These are phyloP conservation scores for Saprolegnia parasitica DNA, from an alignment of 352 stramenopile genomes.

Conservation along the genomic window DNA sequence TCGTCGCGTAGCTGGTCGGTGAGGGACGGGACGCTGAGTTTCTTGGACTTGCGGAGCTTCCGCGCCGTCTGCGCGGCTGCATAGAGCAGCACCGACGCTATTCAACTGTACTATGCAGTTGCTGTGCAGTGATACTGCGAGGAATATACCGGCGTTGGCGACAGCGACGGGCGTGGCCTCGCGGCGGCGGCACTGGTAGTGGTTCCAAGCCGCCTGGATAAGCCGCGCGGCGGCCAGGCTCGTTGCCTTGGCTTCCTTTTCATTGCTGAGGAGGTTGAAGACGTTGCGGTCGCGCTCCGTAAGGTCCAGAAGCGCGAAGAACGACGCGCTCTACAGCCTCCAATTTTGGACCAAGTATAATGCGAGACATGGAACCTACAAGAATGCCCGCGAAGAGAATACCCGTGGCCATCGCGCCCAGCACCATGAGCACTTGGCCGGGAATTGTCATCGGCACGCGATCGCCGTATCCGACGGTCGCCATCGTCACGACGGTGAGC, in stretches of 20 bases:
- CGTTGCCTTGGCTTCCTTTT: constrained; percentile 42
- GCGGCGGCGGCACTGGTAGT: constrained; percentile 28
- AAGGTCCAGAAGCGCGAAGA: constrained; percentile 56
- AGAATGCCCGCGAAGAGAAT: constrained; percentile 67
- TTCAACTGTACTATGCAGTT: not conserved
- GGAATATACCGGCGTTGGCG: constrained; percentile 9
- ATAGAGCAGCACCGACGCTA: constrained; percentile 28
- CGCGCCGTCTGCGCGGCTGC: constrained; percentile 12
- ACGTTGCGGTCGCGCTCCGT: constrained; percentile 58
- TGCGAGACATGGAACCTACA: constrained; percentile 33
- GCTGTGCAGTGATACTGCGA: not conserved
- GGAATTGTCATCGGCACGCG: constrained; percentile 46
- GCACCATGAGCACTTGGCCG: constrained; percentile 53
- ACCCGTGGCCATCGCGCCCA: constrained; percentile 61
- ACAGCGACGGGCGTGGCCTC: not conserved
- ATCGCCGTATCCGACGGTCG: constrained; percentile 71
- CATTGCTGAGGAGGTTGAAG: constrained; percentile 43
- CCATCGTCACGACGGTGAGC: constrained; percentile 72
- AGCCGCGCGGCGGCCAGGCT: constrained; percentile 47
- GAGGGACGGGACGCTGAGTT: constrained; percentile 15
- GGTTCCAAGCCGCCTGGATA: constrained; percentile 57
- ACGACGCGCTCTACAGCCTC: constrained; percentile 47
- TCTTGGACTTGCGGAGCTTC: constrained; percentile 23
- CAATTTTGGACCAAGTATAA: not conserved
- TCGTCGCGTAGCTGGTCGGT: not conserved